phyloP scores from a whole-genome alignment of 2,329 filamentous ascomycete species.

The Alternaria ventricosa region DNA sequence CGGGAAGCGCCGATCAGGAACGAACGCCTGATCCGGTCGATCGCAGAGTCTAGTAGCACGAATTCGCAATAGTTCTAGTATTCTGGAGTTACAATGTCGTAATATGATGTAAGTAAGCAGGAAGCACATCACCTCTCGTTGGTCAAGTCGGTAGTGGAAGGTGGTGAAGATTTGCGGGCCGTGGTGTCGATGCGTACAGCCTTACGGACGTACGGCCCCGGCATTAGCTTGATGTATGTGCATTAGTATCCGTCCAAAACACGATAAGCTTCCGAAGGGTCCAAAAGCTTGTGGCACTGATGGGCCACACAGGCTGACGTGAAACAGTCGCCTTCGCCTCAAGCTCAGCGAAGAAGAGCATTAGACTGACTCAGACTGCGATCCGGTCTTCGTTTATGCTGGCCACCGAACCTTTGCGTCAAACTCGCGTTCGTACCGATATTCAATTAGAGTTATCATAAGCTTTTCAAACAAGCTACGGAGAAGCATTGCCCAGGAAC shows the following conservation, averaged over 20 bases:
- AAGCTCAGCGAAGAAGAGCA: background rate
- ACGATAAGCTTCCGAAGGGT: background rate
- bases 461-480: background rate
- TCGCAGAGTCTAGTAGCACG: background rate
- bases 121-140: background rate
- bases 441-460: background rate
- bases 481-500: background rate
- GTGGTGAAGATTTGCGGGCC: background rate
- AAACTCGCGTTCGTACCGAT: background rate
- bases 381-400: accelerated
- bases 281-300: background rate
- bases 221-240: background rate
- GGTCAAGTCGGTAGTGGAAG: background rate
- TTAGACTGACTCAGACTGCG: background rate
- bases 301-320: background rate
- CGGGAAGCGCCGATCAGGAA: background rate
- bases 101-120: background rate
- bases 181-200: background rate
- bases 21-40: background rate
- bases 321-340: background rate
- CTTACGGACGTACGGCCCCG: background rate
- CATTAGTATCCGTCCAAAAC: background rate
- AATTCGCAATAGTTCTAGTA: background rate
- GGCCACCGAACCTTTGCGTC: background rate
- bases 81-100: background rate